Evolutionary conservation across 257 asterid genomes (phyloP).

Genomic region (Verbena officinalis): DNA sequence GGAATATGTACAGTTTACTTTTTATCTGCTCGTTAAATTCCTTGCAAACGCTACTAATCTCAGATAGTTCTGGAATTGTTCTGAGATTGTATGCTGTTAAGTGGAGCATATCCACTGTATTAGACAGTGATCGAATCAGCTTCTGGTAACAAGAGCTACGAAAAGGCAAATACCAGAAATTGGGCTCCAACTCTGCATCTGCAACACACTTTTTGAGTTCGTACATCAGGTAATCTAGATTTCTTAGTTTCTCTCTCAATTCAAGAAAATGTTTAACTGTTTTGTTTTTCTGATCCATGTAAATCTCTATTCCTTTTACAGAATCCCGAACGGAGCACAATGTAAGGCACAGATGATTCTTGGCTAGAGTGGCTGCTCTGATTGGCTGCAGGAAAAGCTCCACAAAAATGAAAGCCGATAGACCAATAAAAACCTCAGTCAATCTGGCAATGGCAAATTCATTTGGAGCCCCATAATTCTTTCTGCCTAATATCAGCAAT

Average conservation of each 20-base stretch:
- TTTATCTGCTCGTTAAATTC: constrained; percentile 37
- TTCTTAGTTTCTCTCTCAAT: constrained; percentile 32
- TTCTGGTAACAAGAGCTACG: constrained; percentile 40
- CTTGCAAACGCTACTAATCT: constrained; percentile 14
- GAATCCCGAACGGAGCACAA: constrained; percentile 44
- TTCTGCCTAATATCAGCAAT: constrained; percentile 62
- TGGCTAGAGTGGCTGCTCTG: constrained; percentile 66
- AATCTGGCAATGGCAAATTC: constrained; percentile 64
- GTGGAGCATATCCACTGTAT: constrained; percentile 28
- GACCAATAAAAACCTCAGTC: constrained; percentile 59
- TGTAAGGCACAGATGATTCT: constrained; percentile 34
- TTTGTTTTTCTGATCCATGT: background rate
- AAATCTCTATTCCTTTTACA: constrained; percentile 23
- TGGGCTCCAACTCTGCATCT: constrained; percentile 56
- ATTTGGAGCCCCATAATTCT: constrained; percentile 52
- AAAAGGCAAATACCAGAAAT: constrained; percentile 52
- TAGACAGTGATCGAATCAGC: constrained; percentile 35
- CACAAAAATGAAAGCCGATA: constrained; percentile 43
- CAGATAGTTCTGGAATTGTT: constrained; percentile 25
- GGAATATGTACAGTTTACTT: constrained; percentile 22
- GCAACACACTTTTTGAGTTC: constrained; percentile 34
- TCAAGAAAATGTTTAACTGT: background rate
- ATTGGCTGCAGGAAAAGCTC: constrained; percentile 65
- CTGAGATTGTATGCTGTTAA: constrained; percentile 35
- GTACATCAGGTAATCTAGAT: constrained; percentile 30